Percentiles rank a stretch among this genome's conserved stretches.
These are phyloP conservation scores for Oidiodendron maius DNA, from an alignment of 495 filamentous ascomycete genomes.

Conservation along the genomic window DNA sequence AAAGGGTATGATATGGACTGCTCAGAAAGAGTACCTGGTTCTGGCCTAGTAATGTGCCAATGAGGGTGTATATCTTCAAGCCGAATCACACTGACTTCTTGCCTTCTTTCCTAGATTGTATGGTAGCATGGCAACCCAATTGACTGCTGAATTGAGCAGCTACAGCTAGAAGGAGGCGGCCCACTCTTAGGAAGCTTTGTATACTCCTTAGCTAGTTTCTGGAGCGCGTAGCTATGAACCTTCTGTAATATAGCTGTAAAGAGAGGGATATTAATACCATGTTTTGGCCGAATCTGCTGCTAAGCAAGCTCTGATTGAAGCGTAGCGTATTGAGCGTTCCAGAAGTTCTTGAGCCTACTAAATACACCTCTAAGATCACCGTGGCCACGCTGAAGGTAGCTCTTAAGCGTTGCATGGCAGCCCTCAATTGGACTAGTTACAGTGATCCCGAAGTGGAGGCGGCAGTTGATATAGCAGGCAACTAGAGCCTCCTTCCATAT, in stretches of 20 bases:
- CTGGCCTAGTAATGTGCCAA: neutral
- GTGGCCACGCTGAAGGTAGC: neutral
- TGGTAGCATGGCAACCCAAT: neutral
- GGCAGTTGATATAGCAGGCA: neutral
- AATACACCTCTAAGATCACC: neutral
- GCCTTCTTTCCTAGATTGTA: neutral
- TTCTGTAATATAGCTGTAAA: neutral
- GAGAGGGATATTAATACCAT: neutral
- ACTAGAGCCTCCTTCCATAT: conserved; percentile 8
- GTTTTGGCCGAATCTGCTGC: conserved; percentile 1
- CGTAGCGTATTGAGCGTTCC: neutral
- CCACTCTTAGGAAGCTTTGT: neutral
- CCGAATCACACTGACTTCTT: neutral
- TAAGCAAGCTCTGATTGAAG: neutral
- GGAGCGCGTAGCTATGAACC: conserved; percentile 2
- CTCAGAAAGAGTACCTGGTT: neutral
- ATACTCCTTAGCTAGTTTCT: neutral
- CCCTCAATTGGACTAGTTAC: conserved; percentile 4
- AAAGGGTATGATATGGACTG: neutral
- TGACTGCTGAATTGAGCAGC: neutral
- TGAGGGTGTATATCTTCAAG: conserved; percentile 1
- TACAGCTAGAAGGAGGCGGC: neutral
- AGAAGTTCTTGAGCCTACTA: neutral
- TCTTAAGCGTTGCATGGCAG: conserved; percentile 13
- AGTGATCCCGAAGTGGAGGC: conserved; percentile 1